phyloP scores from a whole-genome alignment of 2,329 filamentous ascomycete species.

The Apiospora arundinis region DNA sequence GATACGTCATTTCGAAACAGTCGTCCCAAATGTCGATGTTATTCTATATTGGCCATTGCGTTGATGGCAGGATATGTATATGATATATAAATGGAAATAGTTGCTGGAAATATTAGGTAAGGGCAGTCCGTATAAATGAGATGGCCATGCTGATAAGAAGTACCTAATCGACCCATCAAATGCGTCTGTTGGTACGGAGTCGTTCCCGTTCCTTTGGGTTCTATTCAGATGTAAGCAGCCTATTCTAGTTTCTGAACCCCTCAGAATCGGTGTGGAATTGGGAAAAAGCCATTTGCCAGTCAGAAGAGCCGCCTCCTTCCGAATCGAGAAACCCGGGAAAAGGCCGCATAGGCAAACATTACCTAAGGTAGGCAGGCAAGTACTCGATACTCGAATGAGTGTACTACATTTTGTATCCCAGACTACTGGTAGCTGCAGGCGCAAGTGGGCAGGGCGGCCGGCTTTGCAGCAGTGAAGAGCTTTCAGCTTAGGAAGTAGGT shows the following conservation, averaged over 20 bases:
- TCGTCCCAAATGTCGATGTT: neutral
- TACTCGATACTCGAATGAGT: neutral
- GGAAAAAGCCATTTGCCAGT: neutral
- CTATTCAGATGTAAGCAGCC: neutral
- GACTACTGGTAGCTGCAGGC: neutral
- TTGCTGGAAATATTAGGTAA: neutral
- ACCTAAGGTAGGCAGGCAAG: too few relatives aligned
- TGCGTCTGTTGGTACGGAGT: too few relatives aligned
- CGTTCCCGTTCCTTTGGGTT: too few relatives aligned
- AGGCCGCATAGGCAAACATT: neutral
- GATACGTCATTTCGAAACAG: slow-evolving; percentile 7
- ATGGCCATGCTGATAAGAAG: too few relatives aligned
- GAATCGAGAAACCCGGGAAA: neutral
- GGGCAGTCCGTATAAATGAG: too few relatives aligned
- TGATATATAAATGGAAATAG: neutral
- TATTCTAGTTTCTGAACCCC: neutral
- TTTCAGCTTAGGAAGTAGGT: neutral
- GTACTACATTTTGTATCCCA: too few relatives aligned
- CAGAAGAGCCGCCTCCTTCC: neutral
- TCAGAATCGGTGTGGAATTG: neutral
- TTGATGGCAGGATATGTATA: neutral
- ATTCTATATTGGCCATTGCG: neutral
- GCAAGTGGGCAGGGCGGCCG: neutral
- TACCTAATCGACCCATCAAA: too few relatives aligned
- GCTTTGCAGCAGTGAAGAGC: slow-evolving; percentile 12